A percentile compares a stretch with the other conserved stretches of the same genome.
Evolutionary conservation across 345 rosid species (phyloP).

Genomic region (Salix caprea): DNA sequence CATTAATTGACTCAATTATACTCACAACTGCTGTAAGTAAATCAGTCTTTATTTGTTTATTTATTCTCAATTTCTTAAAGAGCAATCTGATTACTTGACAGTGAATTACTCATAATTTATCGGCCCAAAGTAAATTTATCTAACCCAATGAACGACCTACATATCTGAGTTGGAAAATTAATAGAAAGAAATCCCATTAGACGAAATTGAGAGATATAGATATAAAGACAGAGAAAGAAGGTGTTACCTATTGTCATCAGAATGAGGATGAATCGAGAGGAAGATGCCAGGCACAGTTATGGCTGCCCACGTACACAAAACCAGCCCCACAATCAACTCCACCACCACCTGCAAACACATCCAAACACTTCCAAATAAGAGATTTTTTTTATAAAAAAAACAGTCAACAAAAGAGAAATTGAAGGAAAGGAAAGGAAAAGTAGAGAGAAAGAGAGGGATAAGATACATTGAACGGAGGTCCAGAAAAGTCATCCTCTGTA

Average conservation of each 20-base stretch:
- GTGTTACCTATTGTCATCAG: constrained; percentile 86
- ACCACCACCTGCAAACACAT: constrained; percentile 50
- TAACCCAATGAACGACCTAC: no score
- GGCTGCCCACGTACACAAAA: constrained; percentile 88
- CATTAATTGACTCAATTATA: not conserved
- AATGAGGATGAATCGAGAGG: constrained; percentile 76
- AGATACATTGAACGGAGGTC: constrained; percentile 65
- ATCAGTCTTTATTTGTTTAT: not conserved
- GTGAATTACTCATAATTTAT: not conserved
- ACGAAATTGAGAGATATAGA: not conserved
- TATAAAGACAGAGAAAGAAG: not conserved
- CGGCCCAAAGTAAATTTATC: not conserved
- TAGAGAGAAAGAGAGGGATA: not conserved
- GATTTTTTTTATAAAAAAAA: no score
- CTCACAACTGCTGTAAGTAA: not conserved
- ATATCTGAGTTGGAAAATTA: not conserved
- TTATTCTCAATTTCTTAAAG: not conserved
- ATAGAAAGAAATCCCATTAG: not conserved
- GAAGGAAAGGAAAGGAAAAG: constrained; percentile 1
- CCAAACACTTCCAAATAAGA: not conserved
- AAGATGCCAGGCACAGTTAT: constrained; percentile 85
- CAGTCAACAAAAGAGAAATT: not conserved
- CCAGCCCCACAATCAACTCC: constrained; percentile 69
- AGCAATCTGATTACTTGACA: not conserved
- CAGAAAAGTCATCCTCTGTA: constrained; percentile 80